Percentiles rank a stretch among this genome's conserved stretches.
Evolutionary conservation across 106 monocot genomes (phyloP).

Genomic region (Dendrobium catenatum): DNA sequence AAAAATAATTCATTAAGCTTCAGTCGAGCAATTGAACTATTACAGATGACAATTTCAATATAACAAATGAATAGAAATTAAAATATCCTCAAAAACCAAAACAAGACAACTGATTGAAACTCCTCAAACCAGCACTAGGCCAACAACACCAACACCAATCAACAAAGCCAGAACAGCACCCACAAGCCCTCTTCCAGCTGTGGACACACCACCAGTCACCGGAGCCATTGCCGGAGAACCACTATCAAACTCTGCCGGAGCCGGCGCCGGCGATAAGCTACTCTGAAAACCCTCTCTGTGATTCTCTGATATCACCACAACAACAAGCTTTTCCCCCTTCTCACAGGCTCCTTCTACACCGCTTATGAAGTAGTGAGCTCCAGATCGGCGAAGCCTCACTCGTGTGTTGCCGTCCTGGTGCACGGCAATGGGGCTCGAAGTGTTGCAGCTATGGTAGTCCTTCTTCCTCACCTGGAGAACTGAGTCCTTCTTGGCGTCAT

Average conservation of each 20-base stretch:
- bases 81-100: background rate
- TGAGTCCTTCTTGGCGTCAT: conserved; percentile 43
- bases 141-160: background rate
- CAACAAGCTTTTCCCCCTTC: conserved; percentile 62
- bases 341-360: conserved; percentile 40
- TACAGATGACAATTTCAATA: background rate
- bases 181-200: too few species aligned
- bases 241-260: conserved; percentile 12
- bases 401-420: conserved; percentile 26
- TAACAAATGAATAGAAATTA: background rate
- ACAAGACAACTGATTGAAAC: background rate
- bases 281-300: background rate
- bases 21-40: too few species aligned
- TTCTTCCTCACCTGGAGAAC: conserved; percentile 66
- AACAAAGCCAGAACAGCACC: background rate
- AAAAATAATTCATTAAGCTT: too few species aligned
- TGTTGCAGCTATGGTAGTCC: conserved; percentile 68
- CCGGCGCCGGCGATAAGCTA: conserved; percentile 14
- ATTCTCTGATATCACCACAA: conserved; percentile 55
- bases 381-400: conserved; percentile 23
- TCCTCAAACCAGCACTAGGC: background rate
- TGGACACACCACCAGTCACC: background rate
- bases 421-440: conserved; percentile 32
- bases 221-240: conserved; percentile 28
- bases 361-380: conserved; percentile 58